Evolutionary conservation across 2,329 filamentous ascomycete species (phyloP), one percentile per base, ranked within the genome.

Genomic region (Geosmithia putterillii): DNA sequence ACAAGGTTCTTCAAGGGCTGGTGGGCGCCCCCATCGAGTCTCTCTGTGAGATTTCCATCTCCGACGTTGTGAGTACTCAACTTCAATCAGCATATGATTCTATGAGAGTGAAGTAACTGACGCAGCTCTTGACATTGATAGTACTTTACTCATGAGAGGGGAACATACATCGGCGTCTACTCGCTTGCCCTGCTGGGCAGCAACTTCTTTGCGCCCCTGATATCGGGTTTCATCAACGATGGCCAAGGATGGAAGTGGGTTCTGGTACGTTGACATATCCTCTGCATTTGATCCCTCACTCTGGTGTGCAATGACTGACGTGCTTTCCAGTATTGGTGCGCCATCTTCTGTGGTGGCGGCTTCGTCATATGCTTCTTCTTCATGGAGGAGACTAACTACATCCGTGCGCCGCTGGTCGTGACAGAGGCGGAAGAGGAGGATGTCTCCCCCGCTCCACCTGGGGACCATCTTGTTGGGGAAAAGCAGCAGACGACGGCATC

Each of bases 371-470:
- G 67, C 1, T 75, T 79, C 51, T 59, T 79, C 46, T 72, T 79
- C 50, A 72, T 77, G 47, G 75, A 79, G 48, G 76, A 81, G 52
- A 75, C 74, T 7, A 68, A 69, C 14, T 80, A 79, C 48, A 57
- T 65, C 38, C 61, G 69, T 34, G 21, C 23, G n/a, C 39, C 28
- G 28, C 10, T 32, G 28, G 15, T 32, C 5, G 28, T 32, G 6
- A 32, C 28, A 4, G 28, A 32, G 28, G 28, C 28, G 10, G 28
- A 32, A 32, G 28, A 32, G n/a, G n/a, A n/a, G n/a, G n/a, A n/a
- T n/a, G n/a, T n/a, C n/a, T n/a, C n/a, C n/a, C n/a, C n/a, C n/a
- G n/a, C n/a, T n/a, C n/a, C n/a, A n/a, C n/a, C n/a, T n/a, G n/a
- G n/a, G n/a, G n/a, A n/a, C n/a, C n/a, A n/a, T n/a, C n/a, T n/a